phyloP scores from a whole-genome alignment of 345 rosid species.

The Boechera retrofracta region DNA sequence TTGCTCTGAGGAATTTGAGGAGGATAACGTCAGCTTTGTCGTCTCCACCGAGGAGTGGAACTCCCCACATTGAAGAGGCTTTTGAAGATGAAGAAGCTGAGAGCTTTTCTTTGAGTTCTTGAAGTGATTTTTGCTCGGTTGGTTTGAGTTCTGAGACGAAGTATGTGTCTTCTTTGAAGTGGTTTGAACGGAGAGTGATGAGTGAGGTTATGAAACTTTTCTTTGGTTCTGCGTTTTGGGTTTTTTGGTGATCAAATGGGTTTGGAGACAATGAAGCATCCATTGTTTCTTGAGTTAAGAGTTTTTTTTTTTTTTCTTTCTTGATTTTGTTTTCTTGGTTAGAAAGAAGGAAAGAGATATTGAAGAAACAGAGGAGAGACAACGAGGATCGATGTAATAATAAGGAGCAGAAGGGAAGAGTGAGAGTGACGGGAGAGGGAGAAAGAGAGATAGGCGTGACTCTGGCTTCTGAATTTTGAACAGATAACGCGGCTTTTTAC shows the following conservation, averaged over 20 bases:
- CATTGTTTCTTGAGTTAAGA: slow-evolving; percentile 37
- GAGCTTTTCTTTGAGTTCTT: slow-evolving; percentile 72
- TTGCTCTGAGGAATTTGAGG: slow-evolving; percentile 83
- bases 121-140: slow-evolving; percentile 74
- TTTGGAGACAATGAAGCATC: slow-evolving; percentile 56
- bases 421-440: slow-evolving; percentile 41
- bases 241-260: slow-evolving; percentile 47
- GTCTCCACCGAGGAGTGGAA: slow-evolving; percentile 62
- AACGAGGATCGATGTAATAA: slow-evolving; percentile 38
- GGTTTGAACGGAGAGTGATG: slow-evolving; percentile 69
- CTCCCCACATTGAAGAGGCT: slow-evolving; percentile 76
- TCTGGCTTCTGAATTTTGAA: slow-evolving; percentile 45
- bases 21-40: slow-evolving; percentile 83
- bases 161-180: slow-evolving; percentile 89
- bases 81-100: slow-evolving; percentile 46
- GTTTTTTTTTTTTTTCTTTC: not conserved
- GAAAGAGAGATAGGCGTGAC: slow-evolving; percentile 45
- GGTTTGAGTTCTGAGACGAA: slow-evolving; percentile 73
- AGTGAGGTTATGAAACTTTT: slow-evolving; percentile 76
- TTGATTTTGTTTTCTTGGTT: too few species aligned
- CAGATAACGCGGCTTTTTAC: slow-evolving; percentile 50
- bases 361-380: slow-evolving; percentile 22
- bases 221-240: slow-evolving; percentile 49
- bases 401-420: slow-evolving; percentile 28
- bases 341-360: not conserved